Evolutionary conservation across 257 asterid species (phyloP).

Genomic region (Gentiana dahurica): DNA sequence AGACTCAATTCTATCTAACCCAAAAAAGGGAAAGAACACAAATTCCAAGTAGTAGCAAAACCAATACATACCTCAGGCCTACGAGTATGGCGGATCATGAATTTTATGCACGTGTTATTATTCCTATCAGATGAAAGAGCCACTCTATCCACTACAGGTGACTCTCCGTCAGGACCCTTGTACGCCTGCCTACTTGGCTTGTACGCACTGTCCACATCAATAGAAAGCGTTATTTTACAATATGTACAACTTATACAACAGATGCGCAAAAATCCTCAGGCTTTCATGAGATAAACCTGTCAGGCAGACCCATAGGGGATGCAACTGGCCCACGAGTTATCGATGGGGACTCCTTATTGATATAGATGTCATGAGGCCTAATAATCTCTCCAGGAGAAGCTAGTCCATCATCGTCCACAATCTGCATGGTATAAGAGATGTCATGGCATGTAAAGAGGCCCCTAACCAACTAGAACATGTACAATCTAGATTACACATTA

Average conservation of each 20-base stretch:
- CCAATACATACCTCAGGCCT: slow-evolving; percentile 74
- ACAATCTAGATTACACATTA: too few relatives aligned
- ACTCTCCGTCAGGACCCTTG: slow-evolving; percentile 81
- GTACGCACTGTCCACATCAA: slow-evolving; percentile 35
- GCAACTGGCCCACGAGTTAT: slow-evolving; percentile 25
- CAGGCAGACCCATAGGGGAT: slow-evolving; percentile 29
- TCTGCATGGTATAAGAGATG: slow-evolving; percentile 28
- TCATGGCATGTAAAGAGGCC: not conserved
- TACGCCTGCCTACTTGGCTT: slow-evolving; percentile 43
- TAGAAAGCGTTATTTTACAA: not conserved
- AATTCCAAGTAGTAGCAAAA: not conserved
- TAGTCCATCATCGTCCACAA: slow-evolving; percentile 85
- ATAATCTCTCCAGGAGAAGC: slow-evolving; percentile 95
- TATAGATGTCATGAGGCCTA: slow-evolving; percentile 50
- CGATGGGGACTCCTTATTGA: slow-evolving; percentile 66
- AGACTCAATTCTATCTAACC: slow-evolving; percentile 1
- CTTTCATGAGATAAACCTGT: slow-evolving; percentile 31
- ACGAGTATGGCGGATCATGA: slow-evolving; percentile 94
- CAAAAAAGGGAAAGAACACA: not conserved
- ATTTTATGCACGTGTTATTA: slow-evolving; percentile 50
- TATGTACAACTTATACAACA: not conserved
- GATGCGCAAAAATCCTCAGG: slow-evolving; percentile 5
- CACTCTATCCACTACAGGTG: slow-evolving; percentile 74
- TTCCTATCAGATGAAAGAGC: slow-evolving; percentile 62
- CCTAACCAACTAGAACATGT: too few relatives aligned